Base-by-base conservation (phyloP, 176 grass and related monocot genomes). In the Raddia distichophylla region DNA sequence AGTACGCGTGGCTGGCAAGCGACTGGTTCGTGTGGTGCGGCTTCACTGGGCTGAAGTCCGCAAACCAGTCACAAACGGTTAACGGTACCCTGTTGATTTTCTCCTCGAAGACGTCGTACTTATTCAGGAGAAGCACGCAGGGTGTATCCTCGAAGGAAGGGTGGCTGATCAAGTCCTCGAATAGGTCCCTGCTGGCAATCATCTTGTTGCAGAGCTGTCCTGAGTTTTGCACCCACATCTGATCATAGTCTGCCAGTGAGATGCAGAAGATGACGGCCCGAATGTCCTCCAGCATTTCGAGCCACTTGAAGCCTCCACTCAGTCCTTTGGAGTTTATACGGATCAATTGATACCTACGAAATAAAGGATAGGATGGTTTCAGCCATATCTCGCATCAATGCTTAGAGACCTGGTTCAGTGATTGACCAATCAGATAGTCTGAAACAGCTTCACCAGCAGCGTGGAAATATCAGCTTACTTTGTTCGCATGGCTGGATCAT, bases 261-360 rank as follows among this genome's bases (percentile, higher is more conserved):
- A 94, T 72, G 74, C 88, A 94, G 70, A 94, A 94, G 56, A 94
- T 91, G 48, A 94, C 76, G 35, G 82, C 67, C 1, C 79, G 88
- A 10, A 86, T 89, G 67, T 94, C 88, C 68, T 91, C 88, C 47
- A 94, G 90, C 88, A 94, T 94, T 19, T 84, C 88, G 5, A 94
- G 66, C 71, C 86, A 94, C 68, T 88, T 94, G 69, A 89, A 91
- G 45, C 92, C 86, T 34, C 90, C 69, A 35, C 40, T 88, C 14
- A 94, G 82, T 34, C 88, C 92, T 80, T 86, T 91, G 40, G 82
- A 83, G 7, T 76, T 86, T 46, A 89, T 83, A 70, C 83, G 70
- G 54, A 94, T 91, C 51, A 94, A 64, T 45, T 89, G 88, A 81
- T 89, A 86, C 74, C 92, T 94, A 71, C 16, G 5, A 54, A 55